Evolutionary conservation across 805 yeast species (phyloP), one percentile per base, ranked within the genome.

Genomic region (Myxozyma neotropica): DNA sequence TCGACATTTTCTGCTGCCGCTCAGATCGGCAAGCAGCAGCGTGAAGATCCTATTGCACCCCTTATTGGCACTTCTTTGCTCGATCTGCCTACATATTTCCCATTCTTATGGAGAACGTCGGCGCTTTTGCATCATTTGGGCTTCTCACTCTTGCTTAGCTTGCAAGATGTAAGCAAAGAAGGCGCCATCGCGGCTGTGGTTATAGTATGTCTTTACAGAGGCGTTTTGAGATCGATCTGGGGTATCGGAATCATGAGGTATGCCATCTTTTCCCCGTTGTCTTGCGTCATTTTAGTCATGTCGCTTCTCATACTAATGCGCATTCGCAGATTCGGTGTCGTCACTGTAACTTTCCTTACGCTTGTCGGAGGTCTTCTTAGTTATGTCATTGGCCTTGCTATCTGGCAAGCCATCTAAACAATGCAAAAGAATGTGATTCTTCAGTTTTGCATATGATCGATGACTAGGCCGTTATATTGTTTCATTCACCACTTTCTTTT

Each of bases 181-280:
- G 58, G 55, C 5, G 46, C 47, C 3, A 4, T 52, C 7, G 26
- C 31, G 8, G 61, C 58, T 15, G 36, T 60, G 17, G n/a, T 53
- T 23, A 33, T 57, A 23, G 64, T 60, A 39, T 53, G 58, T 35
- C 29, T 56, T 17, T 60, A 60, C 51, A 43, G 64, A 29, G 64
- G 64, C 19, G 31, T 57, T 12, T 33, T 60, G 17, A 53, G 64
- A 5, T 52, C 64, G 21, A 57, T 60, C 21, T 60, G 64, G 64
- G 64, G 64, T 43, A 60, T 60, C 31, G 64, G 64, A 2, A 60
- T 60, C 53, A 60, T 60, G 64, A 56, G 64, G 60, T 57, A 31
- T 3, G 55, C 36, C 5, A n/a, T 19, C 15, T 6, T 19, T 4
- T 31, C 12, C 29, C 8, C 19, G 1, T 19, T 26, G 7, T 24